These are phyloP conservation scores for Paraglomus occultum DNA, from an alignment of 192 early-diverging fungal species.

Conservation along the genomic window DNA sequence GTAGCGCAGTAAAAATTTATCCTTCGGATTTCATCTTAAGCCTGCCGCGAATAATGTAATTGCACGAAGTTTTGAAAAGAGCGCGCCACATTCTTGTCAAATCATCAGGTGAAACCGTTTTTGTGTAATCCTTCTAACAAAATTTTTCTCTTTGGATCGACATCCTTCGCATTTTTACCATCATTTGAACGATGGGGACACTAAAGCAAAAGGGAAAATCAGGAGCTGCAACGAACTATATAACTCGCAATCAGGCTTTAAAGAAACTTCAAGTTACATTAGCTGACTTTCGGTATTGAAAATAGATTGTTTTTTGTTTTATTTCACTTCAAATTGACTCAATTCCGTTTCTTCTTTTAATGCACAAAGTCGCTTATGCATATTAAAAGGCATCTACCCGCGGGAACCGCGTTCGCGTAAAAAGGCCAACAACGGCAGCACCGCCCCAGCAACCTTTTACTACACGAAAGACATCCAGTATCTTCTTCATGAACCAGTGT, in stretches of 20 bases:
- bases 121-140: slow-evolving; percentile 19
- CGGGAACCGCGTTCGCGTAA: slow-evolving; percentile 92
- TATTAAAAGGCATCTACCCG: slow-evolving; percentile 98
- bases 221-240: slow-evolving; percentile 89
- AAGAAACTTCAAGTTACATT: slow-evolving; percentile 94
- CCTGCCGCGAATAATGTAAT: too few relatives aligned
- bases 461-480: slow-evolving; percentile 96
- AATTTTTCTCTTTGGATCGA: slow-evolving; percentile 7
- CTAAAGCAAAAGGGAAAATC: slow-evolving; percentile 82
- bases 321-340: neutral
- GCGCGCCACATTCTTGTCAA: too few relatives aligned
- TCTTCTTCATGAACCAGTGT: slow-evolving; percentile 90
- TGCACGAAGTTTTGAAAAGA: too few relatives aligned
- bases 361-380: slow-evolving; percentile 80
- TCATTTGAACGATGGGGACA: slow-evolving; percentile 51
- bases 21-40: too few relatives aligned
- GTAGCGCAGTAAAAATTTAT: too few relatives aligned
- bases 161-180: neutral
- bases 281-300: slow-evolving; percentile 81
- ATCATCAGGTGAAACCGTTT: neutral
- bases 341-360: neutral
- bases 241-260: slow-evolving; percentile 85
- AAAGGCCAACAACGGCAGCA: slow-evolving; percentile 89
- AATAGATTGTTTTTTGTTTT: neutral
- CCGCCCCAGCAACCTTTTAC: slow-evolving; percentile 84